Percentiles rank a stretch among this genome's conserved stretches.
These are phyloP conservation scores for Syncephalastrum racemosum DNA, from an alignment of 371 early-diverging fungal genomes.

Conservation along the genomic window DNA sequence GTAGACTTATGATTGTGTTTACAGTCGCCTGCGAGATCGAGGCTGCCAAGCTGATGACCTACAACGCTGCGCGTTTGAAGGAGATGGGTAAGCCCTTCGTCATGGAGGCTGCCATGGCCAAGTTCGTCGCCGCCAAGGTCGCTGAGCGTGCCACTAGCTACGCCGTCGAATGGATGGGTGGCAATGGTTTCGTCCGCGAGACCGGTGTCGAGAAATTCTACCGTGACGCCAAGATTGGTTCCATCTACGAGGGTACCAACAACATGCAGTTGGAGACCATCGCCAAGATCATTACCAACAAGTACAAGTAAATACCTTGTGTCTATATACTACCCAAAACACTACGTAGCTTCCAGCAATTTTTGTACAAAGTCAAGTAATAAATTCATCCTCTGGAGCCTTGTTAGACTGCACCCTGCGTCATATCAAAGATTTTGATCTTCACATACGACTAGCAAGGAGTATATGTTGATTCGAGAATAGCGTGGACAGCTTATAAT, in stretches of 20 bases:
- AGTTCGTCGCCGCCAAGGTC: slow-evolving; percentile 91
- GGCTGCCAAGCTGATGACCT: slow-evolving; percentile 93
- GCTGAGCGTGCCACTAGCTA: slow-evolving; percentile 91
- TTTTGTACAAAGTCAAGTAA: no score
- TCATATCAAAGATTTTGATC: no score
- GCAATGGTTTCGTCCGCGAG: slow-evolving; percentile 92
- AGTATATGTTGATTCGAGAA: no score
- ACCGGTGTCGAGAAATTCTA: slow-evolving; percentile 90
- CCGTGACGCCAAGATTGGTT: slow-evolving; percentile 96
- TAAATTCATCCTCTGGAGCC: no score
- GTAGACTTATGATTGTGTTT: background rate
- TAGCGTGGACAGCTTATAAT: no score
- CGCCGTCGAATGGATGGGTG: slow-evolving; percentile 97
- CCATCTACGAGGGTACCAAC: slow-evolving; percentile 83
- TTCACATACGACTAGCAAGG: no score
- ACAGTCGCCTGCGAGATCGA: slow-evolving; percentile 93
- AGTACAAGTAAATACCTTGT: slow-evolving; percentile 53
- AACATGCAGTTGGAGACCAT: slow-evolving; percentile 98
- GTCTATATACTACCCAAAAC: slow-evolving; percentile 1
- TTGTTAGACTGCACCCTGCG: no score
- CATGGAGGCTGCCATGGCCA: slow-evolving; percentile 98
- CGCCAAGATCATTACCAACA: slow-evolving; percentile 79
- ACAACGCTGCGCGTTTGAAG: slow-evolving; percentile 97
- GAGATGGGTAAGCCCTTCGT: slow-evolving; percentile 88
- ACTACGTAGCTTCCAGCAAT: background rate